phyloP scores from a whole-genome alignment of 192 early-diverging fungal genomes.

The Coemansia sp. region DNA sequence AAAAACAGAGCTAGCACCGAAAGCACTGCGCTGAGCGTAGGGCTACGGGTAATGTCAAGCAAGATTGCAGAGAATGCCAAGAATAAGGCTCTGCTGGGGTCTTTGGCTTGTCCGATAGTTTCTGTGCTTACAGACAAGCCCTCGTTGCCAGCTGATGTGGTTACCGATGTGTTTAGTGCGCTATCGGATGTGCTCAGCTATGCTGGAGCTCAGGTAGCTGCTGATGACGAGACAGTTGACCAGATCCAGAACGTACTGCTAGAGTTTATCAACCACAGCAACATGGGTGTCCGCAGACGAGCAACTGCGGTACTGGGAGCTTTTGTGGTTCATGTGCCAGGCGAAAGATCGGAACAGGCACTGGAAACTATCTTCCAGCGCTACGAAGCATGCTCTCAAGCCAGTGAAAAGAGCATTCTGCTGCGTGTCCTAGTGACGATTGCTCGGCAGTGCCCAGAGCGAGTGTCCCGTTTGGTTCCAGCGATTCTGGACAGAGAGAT shows the following conservation, averaged over 20 bases:
- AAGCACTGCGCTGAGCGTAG: constrained; percentile 31
- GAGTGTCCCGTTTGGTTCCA: constrained; percentile 15
- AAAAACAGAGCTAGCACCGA: constrained; percentile 5
- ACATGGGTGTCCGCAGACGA: constrained; percentile 29
- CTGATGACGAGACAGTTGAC: constrained; percentile 13
- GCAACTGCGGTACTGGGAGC: constrained; percentile 40
- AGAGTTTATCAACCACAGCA: constrained; percentile 20
- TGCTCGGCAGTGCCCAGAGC: constrained; percentile 37
- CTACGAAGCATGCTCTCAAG: constrained; percentile 19
- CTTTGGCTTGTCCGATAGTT: constrained; percentile 27
- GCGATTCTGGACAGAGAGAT: constrained; percentile 32
- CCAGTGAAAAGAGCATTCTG: constrained; percentile 27
- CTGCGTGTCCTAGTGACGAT: constrained; percentile 47
- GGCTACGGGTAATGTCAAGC: constrained; percentile 29
- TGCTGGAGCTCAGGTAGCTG: constrained; percentile 28
- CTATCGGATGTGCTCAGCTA: constrained; percentile 27
- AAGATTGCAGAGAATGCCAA: constrained; percentile 23
- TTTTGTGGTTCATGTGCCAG: constrained; percentile 40
- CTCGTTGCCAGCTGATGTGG: constrained; percentile 12
- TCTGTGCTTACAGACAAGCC: constrained; percentile 16
- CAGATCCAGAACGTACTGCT: constrained; percentile 31
- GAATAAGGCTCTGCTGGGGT: constrained; percentile 22
- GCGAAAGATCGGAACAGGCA: constrained; percentile 31
- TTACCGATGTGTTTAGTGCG: constrained; percentile 33
- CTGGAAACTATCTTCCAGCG: constrained; percentile 37